Evolutionary conservation across 169 alveolate species (phyloP), one percentile per base, ranked within the genome.

Genomic region (Eimeria nieschulzi): DNA sequence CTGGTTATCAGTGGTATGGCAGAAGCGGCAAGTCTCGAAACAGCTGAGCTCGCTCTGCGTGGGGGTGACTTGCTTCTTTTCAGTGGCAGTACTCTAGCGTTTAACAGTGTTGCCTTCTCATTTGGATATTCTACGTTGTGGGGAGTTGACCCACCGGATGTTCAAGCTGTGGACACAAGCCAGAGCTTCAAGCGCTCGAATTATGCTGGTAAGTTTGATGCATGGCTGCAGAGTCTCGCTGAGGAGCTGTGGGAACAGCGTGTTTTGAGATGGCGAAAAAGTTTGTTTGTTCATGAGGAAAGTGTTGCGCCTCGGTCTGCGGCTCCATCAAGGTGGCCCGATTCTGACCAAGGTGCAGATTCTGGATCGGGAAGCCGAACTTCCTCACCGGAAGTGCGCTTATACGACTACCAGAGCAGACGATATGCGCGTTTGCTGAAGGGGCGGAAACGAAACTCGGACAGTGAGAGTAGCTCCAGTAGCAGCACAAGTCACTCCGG

Each of bases 391-490:
- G 83, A 73, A 51, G 5, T 63, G 21, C 13, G 10, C 33, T n/a
- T 53, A 33, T 56, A 73, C 25, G 83, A 73, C 33, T 19, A n/a
- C 3, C 83, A 56, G 66, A 39, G 83, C 83, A 73, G 64, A 51
- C 8, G 64, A 26, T n/a, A 56, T 7, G 64, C 46, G 10, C 23
- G 25, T 15, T 19, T 26, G 64, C 13, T 73, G 83, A 63, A 19
- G 17, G 9, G 46, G 83, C 66, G 66, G 39, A 73, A 63, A 51
- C 9, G 63, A 1, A 56, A 8, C 83, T 73, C 63, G 33, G 83
- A 39, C 46, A 73, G 83, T 33, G 83, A 73, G 19, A 73, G 83
- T 63, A 73, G 83, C 83, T 51, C 66, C 83, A 73, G 83, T 61
- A 33, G 53, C 63, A 51, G 66, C 3, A 63, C 51, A 73, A 39